These are phyloP conservation scores for Erodium maritimum DNA, from an alignment of 345 rosid species.

Conservation along the genomic window DNA sequence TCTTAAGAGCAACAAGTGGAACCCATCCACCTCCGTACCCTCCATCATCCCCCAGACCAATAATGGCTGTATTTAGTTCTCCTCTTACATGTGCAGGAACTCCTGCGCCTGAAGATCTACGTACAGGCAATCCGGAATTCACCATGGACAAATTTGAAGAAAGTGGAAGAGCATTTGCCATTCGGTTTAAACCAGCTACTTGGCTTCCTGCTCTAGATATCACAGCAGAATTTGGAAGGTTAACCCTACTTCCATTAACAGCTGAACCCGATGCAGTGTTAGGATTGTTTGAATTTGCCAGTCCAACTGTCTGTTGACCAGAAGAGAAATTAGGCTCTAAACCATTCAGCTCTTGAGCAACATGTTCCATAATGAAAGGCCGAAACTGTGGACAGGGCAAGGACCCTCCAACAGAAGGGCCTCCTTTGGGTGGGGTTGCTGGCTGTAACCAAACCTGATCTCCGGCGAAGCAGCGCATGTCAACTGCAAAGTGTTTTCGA, in stretches of 20 bases:
- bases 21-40: slow-evolving; percentile 99
- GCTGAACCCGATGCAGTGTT: slow-evolving; percentile 32
- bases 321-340: slow-evolving; percentile 64
- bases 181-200: slow-evolving; percentile 60
- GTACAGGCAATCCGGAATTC: slow-evolving; percentile 60
- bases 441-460: slow-evolving; percentile 99
- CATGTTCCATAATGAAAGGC: slow-evolving; percentile 99
- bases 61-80: slow-evolving; percentile 88
- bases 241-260: slow-evolving; percentile 64
- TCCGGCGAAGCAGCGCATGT: slow-evolving; percentile 99
- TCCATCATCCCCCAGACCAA: slow-evolving; percentile 98
- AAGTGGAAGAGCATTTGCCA: slow-evolving; percentile 47
- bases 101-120: slow-evolving; percentile 63
- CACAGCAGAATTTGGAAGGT: slow-evolving; percentile 44
- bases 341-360: slow-evolving; percentile 92
- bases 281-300: slow-evolving; percentile 29
- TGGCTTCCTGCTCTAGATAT: slow-evolving; percentile 50
- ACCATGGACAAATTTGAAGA: slow-evolving; percentile 48
- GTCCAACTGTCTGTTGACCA: slow-evolving; percentile 57
- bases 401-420: slow-evolving; percentile 87
- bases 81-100: slow-evolving; percentile 94
- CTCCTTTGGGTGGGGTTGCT: slow-evolving; percentile 95
- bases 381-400: slow-evolving; percentile 98
- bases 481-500: slow-evolving; percentile 91
- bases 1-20: slow-evolving; percentile 98